Evolutionary conservation across 306 rosid species (phyloP), one percentile per base, ranked within the genome.

Genomic region (Sesbania bispinosa): DNA sequence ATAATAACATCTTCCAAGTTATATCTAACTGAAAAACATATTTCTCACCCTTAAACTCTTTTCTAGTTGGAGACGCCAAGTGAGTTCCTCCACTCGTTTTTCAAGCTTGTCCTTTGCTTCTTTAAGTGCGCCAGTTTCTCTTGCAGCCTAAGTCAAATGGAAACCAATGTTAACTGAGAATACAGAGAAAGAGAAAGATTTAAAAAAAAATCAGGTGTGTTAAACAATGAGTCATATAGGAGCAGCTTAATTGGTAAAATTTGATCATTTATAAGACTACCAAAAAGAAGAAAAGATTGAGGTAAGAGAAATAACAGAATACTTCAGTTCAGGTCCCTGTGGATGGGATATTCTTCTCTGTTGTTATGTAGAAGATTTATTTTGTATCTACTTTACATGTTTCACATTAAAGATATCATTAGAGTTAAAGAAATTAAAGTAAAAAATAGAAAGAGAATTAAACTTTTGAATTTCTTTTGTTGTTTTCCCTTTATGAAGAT

Each of bases 41-140:
- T 47, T 70, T 57, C 78, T 80, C 85, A 92, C 97, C 88, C 96
- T 84, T 58, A 92, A 84, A 65, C 96, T 83, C 78, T 91, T 92
- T 70, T 92, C 97, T 75, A 92, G 76, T 67, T 92, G 97, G 76
- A 92, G 79, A 76, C 96, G 93, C 96, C 91, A 92, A 80, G 89
- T 87, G 78, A 92, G 89, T 73, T 92, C 97, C 82, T 89, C 97
- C 69, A 89, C 93, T 30, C 80, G 77, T 77, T 92, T 92, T 84
- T 87, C 93, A 77, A 89, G 87, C 77, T 84, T 85, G 82, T 89
- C 93, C 83, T 92, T 92, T 65, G 91, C 89, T 68, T 92, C 97
- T 78, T 92, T 67, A 83, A 92, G 97, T 48, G 96, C 96, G 0
- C 97, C 96, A 57, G 96, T 88, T 79, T 91, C 97, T 82, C 86